Evolutionary conservation across 2,329 filamentous ascomycete genomes (phyloP), one percentile per base, ranked within the genome.

Genomic region (Aureobasidium uvarum): DNA sequence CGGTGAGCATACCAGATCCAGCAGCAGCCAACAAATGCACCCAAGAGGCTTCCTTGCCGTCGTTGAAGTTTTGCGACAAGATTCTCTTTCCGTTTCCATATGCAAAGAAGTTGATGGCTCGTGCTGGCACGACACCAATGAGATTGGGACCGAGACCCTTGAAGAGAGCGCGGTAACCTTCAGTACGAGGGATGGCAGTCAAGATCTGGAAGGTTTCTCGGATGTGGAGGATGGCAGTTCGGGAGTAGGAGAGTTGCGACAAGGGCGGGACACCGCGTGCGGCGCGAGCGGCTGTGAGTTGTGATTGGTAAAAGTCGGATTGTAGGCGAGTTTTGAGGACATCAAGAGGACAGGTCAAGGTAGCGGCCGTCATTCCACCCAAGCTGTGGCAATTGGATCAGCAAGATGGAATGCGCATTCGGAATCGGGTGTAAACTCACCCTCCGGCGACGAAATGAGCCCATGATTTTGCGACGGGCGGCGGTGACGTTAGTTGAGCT

Each of bases 261-360:
- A 78, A 85, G 69, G 78, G 84, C 73, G 73, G 83, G 1, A 83
- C 73, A 14, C 81, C 81, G 63, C 83, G 81, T 46, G 86, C 84
- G n/a, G 85, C 80, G 58, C 90, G 85, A 10, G 86, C 84, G 18
- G 88, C 85, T 36, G 84, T 84, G 52, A 96, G 84, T 77, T 96
- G 91, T 10, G 87, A 83, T 76, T 96, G 91, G 82, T 97, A 97
- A 76, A 96, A 96, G 74, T 96, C 93, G 72, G 92, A 96, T 76
- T 98, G 94, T 3, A 98, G 83, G 41, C 94, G 87, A 13, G 94
- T 98, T 77, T 96, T 96, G 59, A 98, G 84, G 38, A 97, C 93
- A 74, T 97, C 94, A 67, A 98, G 89, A 25, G 94, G 94, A 10
- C 92, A 92, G 1, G 94, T 97, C n/a, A 97, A 79, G n/a, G 90